These are phyloP conservation scores for Penicillium silybi DNA, from an alignment of 495 filamentous ascomycete species.

Conservation along the genomic window DNA sequence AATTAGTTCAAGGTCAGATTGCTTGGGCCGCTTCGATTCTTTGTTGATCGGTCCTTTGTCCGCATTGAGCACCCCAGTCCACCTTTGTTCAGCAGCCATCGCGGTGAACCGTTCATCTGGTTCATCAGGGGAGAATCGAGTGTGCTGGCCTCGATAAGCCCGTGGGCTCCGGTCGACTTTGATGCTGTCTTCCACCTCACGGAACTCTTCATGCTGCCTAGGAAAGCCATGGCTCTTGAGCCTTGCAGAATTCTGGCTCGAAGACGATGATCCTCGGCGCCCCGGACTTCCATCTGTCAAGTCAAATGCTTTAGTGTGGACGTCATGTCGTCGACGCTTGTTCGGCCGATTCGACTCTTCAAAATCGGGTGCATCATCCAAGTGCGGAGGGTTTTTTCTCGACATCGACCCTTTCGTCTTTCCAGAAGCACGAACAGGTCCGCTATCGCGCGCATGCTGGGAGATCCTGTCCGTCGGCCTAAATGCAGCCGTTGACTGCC, in stretches of 20 bases:
- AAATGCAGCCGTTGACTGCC: slow-evolving; percentile 15
- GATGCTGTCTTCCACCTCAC: slow-evolving; percentile 19
- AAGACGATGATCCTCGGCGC: neutral
- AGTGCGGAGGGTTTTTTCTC: neutral
- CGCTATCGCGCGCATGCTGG: slow-evolving; percentile 29
- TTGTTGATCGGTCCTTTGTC: neutral
- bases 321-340: slow-evolving; percentile 32
- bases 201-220: slow-evolving; percentile 16
- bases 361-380: slow-evolving; percentile 10
- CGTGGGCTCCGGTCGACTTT: neutral
- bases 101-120: slow-evolving; percentile 25
- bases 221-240: slow-evolving; percentile 4
- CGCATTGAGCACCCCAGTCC: slow-evolving; percentile 2
- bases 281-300: neutral
- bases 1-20: neutral
- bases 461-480: slow-evolving; percentile 32
- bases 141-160: neutral
- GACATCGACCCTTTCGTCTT: slow-evolving; percentile 4
- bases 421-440: slow-evolving; percentile 34
- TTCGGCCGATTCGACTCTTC: slow-evolving; percentile 21
- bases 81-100: slow-evolving; percentile 27
- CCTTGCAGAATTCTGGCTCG: slow-evolving; percentile 16
- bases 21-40: neutral
- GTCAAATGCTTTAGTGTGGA: slow-evolving; percentile 5
- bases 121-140: slow-evolving; percentile 7